Conservation (phyloP, 768 basidiomycete genomes). For the Grammothele lineata region DNA sequence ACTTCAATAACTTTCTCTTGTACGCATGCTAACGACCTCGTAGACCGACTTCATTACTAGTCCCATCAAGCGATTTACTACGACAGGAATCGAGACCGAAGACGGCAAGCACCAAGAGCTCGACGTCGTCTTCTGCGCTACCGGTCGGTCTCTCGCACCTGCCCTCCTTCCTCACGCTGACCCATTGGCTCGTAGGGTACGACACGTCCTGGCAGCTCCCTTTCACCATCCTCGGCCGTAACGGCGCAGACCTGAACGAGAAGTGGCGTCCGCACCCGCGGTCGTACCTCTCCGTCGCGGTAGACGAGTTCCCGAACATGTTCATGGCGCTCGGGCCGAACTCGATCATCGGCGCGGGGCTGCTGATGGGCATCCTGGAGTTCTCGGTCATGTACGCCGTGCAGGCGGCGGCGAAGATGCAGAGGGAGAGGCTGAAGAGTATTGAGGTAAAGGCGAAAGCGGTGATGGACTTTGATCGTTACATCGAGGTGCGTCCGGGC, state of each 20-base stretch:
- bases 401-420: constrained; percentile 53
- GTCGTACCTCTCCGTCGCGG: constrained; percentile 55
- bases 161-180: not conserved
- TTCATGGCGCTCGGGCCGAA: constrained; percentile 60
- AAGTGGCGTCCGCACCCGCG: constrained; percentile 51
- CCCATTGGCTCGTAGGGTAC: constrained; percentile 37
- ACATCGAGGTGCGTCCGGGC: constrained; percentile 51
- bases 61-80: constrained; percentile 48
- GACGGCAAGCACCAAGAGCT: constrained; percentile 53
- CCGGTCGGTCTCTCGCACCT: constrained; percentile 34
- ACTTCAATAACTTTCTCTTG: too few relatives aligned
- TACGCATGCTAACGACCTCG: too few relatives aligned
- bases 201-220: constrained; percentile 45
- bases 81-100: constrained; percentile 49
- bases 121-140: constrained; percentile 62
- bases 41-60: constrained; percentile 52
- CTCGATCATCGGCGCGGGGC: constrained; percentile 49
- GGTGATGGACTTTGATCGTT: constrained; percentile 57
- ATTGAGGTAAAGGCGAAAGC: constrained; percentile 58
- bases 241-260: constrained; percentile 46
- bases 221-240: constrained; percentile 51
- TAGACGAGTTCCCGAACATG: constrained; percentile 69
- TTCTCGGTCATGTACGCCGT: constrained; percentile 55
- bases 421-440: constrained; percentile 57
- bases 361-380: constrained; percentile 51